Base-by-base conservation (phyloP, 2,329 filamentous ascomycete genomes). In the Fusarium mangiferae region DNA sequence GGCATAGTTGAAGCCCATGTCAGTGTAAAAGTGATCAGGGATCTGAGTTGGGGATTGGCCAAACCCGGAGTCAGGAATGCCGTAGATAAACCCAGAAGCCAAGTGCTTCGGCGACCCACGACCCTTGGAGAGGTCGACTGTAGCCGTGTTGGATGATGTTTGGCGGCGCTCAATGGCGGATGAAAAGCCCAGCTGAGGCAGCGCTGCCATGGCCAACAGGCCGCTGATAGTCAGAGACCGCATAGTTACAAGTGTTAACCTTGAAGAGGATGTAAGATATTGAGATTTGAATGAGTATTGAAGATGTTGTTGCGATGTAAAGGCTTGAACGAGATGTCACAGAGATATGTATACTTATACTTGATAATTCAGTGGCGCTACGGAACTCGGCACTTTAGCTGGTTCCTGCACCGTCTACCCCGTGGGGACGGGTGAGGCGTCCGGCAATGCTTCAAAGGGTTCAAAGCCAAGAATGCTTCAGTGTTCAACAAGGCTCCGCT, bases 21-120 rank as follows among this genome's bases (percentile, higher is more conserved):
- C 59, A 17, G 59, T n/a, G 39, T 55, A 62, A 9, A 62, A 62
- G 38, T 62, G 59, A 45, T 62, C 48, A 24, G 59, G 59, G 35
- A 55, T 62, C 48, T 62, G 59, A 26, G 6, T 55, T 20, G 48
- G 59, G 26, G 57, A 51, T 14, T 60, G 57, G 17, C 57, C 44
- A 22, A 60, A 51, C 22, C 57, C 57, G 24, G n/a, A n/a, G 39
- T 62, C 48, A 12, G 59, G 59, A 13, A 62, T 62, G 9, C 59
- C 59, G n/a, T 62, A 62, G 38, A 62, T 55, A 8, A 60, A 30
- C 1, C 57, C 57, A 26, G 57, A 60, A 51, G 57, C 44, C 22
- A 60, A 35, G 44, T 60, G 57, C 22, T 51, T 22, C 0, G 57
- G 57, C 17, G 57, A 13, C 4, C 57, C 57, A 6, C 57, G 57